Base-by-base conservation (phyloP, 495 filamentous ascomycete species). In the Lindgomyces ingoldianus region DNA sequence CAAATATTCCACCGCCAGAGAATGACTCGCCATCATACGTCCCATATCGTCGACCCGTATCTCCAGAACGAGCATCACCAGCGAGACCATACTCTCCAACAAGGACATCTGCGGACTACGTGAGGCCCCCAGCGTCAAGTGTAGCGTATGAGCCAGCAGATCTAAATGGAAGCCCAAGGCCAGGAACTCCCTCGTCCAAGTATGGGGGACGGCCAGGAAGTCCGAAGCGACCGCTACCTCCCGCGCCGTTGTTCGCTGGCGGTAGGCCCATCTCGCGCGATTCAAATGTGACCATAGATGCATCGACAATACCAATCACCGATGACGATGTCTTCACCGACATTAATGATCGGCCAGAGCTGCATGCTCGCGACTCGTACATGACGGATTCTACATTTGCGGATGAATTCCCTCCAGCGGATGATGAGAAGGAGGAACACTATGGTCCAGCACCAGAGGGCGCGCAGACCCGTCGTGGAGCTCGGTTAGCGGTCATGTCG, bases 381-480 rank as follows among this genome's bases (percentile, higher is more conserved):
- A 84, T 81, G 70, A 88, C 82, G 21, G 82, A 87, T 60, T 89
- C 88, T 11, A 90, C 87, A 1, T 76, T 86, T 62, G 83, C 80
- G 11, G 85, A 86, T 44, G 85, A 87, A 16, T 74, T 79, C 45
- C 62, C 68, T 18, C 68, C 73, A 41, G 74, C 73, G 41, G 70
- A 62, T 16, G 79, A 82, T 21, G 82, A 72, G 50, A 57, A 60
- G 25, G 22, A 36, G 18, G 59, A 85, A 42, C 87, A 94, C 73
- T 96, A 96, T 73, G 94, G 91, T 0, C 90, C 91, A 10, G 93
- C 92, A 1, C 94, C 94, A 0, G 84, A 87, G 33, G 90, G 88
- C 10, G 87, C 88, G 57, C 95, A 98, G 73, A 85, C 88, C 70
- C 88, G 94, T 12, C 82, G 89, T 60, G 91, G 95, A 45, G 86